Evolutionary conservation across 1,284 basidiomycete genomes (phyloP).

Genomic region (Porodaedalea pini): DNA sequence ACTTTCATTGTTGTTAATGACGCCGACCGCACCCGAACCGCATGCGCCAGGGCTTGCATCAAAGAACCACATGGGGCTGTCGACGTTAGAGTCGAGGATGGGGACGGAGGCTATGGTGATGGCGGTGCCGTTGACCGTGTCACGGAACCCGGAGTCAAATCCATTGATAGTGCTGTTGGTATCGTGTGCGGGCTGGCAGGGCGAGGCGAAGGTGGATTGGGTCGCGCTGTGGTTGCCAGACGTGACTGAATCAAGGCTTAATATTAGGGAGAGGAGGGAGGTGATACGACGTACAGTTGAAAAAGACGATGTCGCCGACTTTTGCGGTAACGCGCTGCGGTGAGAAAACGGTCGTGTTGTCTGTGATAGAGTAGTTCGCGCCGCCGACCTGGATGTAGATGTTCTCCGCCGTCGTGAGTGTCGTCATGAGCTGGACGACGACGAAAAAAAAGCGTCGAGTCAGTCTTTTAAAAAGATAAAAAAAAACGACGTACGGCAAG

Average conservation of each 20-base stretch:
- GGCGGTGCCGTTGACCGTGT: conserved; percentile 45
- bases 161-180: conserved; percentile 50
- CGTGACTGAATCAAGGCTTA: conserved; percentile 38
- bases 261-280: conserved; percentile 1
- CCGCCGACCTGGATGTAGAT: conserved; percentile 46
- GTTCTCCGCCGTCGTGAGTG: conserved; percentile 30
- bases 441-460: background rate
- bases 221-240: conserved; percentile 55
- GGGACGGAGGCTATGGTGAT: conserved; percentile 43
- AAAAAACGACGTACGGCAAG: background rate
- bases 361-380: conserved; percentile 36
- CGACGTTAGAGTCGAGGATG: conserved; percentile 38
- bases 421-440: background rate
- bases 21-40: conserved; percentile 55
- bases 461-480: background rate
- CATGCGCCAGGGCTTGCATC: conserved; percentile 47
- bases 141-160: conserved; percentile 51
- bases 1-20: conserved; percentile 51
- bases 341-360: conserved; percentile 43
- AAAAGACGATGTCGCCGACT: conserved; percentile 47
- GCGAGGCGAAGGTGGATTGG: conserved; percentile 50
- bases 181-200: conserved; percentile 47
- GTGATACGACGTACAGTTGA: conserved; percentile 45
- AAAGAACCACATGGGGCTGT: conserved; percentile 56
- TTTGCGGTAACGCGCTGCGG: conserved; percentile 44